Evolutionary conservation across 2,329 filamentous ascomycete genomes (phyloP).

Genomic region (Ceratocystis lukuohia): DNA sequence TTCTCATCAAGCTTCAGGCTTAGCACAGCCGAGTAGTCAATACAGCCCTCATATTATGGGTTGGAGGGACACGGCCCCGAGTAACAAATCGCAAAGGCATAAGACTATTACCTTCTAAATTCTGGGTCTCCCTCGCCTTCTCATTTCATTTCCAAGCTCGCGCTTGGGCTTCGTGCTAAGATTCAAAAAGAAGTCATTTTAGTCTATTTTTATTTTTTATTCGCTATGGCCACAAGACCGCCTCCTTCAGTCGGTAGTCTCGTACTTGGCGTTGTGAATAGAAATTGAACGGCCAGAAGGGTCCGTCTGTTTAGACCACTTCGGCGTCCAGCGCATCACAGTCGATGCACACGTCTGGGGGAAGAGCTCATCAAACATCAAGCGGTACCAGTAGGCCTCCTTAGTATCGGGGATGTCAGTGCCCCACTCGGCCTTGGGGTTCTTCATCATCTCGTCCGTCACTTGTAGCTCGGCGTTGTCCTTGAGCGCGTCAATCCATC

Average conservation of each 20-base stretch:
- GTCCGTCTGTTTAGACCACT: slow-evolving; percentile 92
- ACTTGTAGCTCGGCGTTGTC: slow-evolving; percentile 82
- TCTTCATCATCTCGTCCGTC: slow-evolving; percentile 96
- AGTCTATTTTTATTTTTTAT: background rate
- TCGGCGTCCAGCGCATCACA: slow-evolving; percentile 92
- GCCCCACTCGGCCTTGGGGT: slow-evolving; percentile 95
- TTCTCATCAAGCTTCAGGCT: too few species aligned
- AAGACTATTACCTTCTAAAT: too few species aligned
- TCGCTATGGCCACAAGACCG: too few species aligned
- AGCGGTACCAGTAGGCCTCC: slow-evolving; percentile 97
- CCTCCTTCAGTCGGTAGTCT: slow-evolving; percentile 27
- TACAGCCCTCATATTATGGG: too few species aligned
- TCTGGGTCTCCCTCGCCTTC: too few species aligned
- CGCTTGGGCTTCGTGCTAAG: too few species aligned
- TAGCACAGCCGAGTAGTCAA: too few species aligned
- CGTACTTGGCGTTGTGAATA: slow-evolving; percentile 63
- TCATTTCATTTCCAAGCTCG: too few species aligned
- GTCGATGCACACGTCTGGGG: slow-evolving; percentile 80
- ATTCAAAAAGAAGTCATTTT: too few species aligned
- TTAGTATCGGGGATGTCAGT: slow-evolving; percentile 86
- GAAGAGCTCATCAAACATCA: slow-evolving; percentile 99
- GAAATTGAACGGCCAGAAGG: slow-evolving; percentile 79
- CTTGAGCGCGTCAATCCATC: slow-evolving; percentile 96
- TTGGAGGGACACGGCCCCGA: too few species aligned
- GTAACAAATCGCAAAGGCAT: too few species aligned